Base-by-base conservation (phyloP, 768 basidiomycete species). In the Xerocomus brunneocitrinus region DNA sequence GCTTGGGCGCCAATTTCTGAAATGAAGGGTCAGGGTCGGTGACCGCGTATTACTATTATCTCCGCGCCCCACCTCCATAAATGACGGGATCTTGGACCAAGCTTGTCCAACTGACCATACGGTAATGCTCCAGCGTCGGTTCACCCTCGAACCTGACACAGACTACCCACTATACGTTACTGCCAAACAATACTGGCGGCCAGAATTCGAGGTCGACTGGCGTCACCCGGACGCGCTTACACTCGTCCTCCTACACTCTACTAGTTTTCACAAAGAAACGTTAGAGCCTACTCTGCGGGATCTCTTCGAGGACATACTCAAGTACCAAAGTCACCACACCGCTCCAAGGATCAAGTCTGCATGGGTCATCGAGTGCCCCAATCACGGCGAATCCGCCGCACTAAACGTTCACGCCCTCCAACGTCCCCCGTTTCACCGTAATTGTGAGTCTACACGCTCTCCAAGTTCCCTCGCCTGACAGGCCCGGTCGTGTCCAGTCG, bases 191-290 rank as follows among this genome's bases (percentile, higher is more conserved):
- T 82, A 82, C 59, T 80, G 77, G 77, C 54, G 71, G 27, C 64
- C 74, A 3, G 71, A 71, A 28, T 69, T 75, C 49, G 73, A 73
- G 25, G 62, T 58, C 1, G 60, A 76, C 50, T 58, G 60, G 42
- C 49, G 59, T 8, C 71, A 78, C 59, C 71, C 70, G 6, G 68
- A 75, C 34, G 82, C 77, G 5, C 62, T 79, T 53, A 85, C 84
- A 0, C 71, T 86, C 32, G 69, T 87, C 31, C 61, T 84, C n/a
- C 69, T 85, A 2, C 85, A 87, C 63, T 80, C 83, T 4, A 87
- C 85, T 2, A 84, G 84, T 64, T 87, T 84, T 60, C 85, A 85
- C 70, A 87, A 87, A 64, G 85, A 88, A 68, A 82, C 79, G 3
- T 87, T 83, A 84, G 82, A 85, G 57, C 83, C 85, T 2, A 76